Evolutionary conservation across 164 flowering plant species (phyloP), one percentile per base, ranked within the genome.

Genomic region (Vitis rupestris): DNA sequence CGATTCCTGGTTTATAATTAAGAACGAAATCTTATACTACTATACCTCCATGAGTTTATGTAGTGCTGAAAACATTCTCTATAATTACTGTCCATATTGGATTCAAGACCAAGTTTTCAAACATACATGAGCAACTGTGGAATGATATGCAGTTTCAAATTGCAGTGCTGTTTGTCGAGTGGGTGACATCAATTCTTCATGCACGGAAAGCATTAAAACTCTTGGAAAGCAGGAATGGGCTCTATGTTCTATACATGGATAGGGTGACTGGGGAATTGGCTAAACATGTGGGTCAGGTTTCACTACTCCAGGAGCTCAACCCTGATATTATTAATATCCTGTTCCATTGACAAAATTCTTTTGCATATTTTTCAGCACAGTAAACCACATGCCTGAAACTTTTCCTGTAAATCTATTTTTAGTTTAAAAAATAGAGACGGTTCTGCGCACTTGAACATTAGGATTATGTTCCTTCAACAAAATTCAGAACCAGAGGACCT

Each of bases 181-280:
- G 97, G 94, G 71, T 87, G 69, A 65, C 78, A 50, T 93, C 90
- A 2, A 54, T 90, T 69, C 69, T 85, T 68, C 94, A 84, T 59
- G 88, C 92, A 14, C 70, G 83, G 44, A 88, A 86, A 79, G 85
- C 88, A 62, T 56, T 90, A 49, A 81, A 80, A 54, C 78, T 83
- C 37, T 66, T 92, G 74, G 99, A 95, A 76, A 86, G 77, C 86
- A 83, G 98, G 84, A 85, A 81, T 61, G 92, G 93, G 65, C 89
- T 95, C 48, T 93, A 93, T 66, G 72, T 82, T 50, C 78, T 91
- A 2, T 95, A 93, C 85, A 82, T 92, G 90, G 99, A 93, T 63
- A 84, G 96, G 13, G 85, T 95, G 64, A 80, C 68, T 1, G 94
- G 94, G 58, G 84, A 81, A 63, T 74, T 94, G 78, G 87, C 88